Evolutionary conservation across 176 grass and related monocot species (phyloP).

Genomic region (Carex kokanica): DNA sequence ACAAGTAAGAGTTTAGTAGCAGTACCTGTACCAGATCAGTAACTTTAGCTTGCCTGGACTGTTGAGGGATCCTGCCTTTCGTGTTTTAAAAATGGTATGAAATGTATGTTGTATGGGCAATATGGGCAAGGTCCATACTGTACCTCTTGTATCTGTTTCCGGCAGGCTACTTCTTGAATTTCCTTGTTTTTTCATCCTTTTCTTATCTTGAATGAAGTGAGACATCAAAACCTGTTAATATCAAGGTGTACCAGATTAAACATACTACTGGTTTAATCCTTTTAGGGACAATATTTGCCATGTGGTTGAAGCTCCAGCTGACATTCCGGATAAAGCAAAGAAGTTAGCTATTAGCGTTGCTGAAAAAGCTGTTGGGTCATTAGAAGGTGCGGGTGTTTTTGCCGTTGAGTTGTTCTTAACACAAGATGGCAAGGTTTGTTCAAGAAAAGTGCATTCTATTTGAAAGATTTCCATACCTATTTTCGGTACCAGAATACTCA

Average conservation of each 20-base stretch:
- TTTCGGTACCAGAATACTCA: background rate
- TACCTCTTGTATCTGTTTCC: background rate
- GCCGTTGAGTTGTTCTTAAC: constrained; percentile 96
- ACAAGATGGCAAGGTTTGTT: constrained; percentile 68
- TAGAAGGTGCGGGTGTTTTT: constrained; percentile 89
- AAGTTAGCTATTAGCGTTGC: constrained; percentile 61
- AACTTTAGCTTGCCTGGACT: background rate
- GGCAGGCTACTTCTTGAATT: background rate
- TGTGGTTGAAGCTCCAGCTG: constrained; percentile 80
- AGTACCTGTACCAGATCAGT: background rate
- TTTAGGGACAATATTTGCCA: constrained; percentile 92
- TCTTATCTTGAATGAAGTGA: background rate
- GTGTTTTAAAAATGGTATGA: background rate
- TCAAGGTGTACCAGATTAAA: background rate
- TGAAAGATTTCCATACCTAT: background rate
- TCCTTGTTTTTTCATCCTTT: background rate
- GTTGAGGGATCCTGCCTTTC: background rate
- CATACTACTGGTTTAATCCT: background rate
- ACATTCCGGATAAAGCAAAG: constrained; percentile 62
- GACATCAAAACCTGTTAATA: background rate
- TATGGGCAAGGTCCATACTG: background rate
- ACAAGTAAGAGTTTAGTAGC: constrained; percentile 55
- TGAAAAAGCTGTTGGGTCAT: constrained; percentile 60
- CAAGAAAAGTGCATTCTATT: background rate
- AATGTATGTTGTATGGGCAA: background rate